Evolutionary conservation across 306 rosid species (phyloP).

Genomic region (Castanopsis chinensis): DNA sequence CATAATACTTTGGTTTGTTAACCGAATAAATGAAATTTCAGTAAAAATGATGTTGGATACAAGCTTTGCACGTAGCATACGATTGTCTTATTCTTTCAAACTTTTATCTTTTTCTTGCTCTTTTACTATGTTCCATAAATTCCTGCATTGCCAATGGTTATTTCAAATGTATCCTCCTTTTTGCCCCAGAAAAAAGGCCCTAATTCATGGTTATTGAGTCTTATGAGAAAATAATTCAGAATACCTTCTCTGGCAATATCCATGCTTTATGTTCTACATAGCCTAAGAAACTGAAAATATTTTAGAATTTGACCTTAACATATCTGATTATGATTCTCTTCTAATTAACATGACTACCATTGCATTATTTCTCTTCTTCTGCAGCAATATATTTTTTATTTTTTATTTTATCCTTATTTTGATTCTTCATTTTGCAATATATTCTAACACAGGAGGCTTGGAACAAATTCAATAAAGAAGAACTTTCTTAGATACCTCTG

Average conservation of each 20-base stretch:
- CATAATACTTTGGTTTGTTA: background rate
- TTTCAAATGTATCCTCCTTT: background rate
- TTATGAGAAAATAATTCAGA: background rate
- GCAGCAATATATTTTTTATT: background rate
- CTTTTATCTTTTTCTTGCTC: slow-evolving; percentile 3
- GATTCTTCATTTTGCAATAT: background rate
- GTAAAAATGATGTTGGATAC: background rate
- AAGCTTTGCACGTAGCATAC: background rate
- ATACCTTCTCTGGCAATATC: background rate
- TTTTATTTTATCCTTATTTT: background rate
- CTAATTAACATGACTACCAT: background rate
- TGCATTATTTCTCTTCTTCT: background rate
- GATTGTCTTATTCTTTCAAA: background rate
- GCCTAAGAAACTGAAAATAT: background rate
- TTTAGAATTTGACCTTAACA: background rate
- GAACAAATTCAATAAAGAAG: slow-evolving; percentile 75
- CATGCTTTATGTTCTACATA: background rate
- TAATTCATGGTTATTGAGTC: background rate
- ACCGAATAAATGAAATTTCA: background rate
- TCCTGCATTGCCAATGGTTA: background rate
- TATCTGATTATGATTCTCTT: background rate
- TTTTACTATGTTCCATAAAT: background rate
- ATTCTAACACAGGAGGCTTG: slow-evolving; percentile 76
- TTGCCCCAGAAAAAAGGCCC: background rate
- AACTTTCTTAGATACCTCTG: slow-evolving; percentile 50